These are phyloP conservation scores for Raffaelea arxii DNA, from an alignment of 2,329 filamentous ascomycete genomes.

Conservation along the genomic window DNA sequence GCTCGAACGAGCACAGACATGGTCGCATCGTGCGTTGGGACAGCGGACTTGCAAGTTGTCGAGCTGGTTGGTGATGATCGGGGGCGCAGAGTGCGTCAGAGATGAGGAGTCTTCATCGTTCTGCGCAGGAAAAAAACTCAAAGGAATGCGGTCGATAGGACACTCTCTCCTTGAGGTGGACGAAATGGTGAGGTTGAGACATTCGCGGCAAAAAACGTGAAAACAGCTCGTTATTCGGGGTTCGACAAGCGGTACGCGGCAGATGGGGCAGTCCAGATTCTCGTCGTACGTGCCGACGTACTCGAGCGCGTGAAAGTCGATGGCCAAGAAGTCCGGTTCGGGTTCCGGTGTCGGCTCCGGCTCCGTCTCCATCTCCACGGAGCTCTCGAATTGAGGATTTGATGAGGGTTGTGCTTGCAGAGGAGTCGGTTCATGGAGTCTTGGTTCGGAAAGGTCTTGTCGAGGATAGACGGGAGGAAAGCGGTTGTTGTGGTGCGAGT, in stretches of 20 bases:
- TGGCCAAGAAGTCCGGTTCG: too few relatives aligned
- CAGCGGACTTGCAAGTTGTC: conserved; percentile 50
- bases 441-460: too few relatives aligned
- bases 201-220: conserved; percentile 55
- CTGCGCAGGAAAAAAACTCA: conserved; percentile 21
- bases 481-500: too few relatives aligned
- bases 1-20: conserved; percentile 40
- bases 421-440: too few relatives aligned
- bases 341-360: too few relatives aligned
- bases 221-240: conserved; percentile 53
- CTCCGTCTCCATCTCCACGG: too few relatives aligned
- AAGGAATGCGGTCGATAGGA: conserved; percentile 46
- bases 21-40: conserved; percentile 45
- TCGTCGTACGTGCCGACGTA: conserved; percentile 23
- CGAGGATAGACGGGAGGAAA: too few relatives aligned
- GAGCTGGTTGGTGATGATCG: conserved; percentile 49
- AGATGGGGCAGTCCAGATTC: conserved; percentile 30
- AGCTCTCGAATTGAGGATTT: too few relatives aligned
- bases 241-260: conserved; percentile 49
- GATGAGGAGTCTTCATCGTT: conserved; percentile 5
- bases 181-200: conserved; percentile 39
- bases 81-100: conserved; percentile 22
- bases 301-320: conserved; percentile 24
- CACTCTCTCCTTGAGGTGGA: too few relatives aligned
- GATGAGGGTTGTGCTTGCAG: too few relatives aligned